Conservation (phyloP, 176 grass and related monocot genomes). For the Secale cereale region DNA sequence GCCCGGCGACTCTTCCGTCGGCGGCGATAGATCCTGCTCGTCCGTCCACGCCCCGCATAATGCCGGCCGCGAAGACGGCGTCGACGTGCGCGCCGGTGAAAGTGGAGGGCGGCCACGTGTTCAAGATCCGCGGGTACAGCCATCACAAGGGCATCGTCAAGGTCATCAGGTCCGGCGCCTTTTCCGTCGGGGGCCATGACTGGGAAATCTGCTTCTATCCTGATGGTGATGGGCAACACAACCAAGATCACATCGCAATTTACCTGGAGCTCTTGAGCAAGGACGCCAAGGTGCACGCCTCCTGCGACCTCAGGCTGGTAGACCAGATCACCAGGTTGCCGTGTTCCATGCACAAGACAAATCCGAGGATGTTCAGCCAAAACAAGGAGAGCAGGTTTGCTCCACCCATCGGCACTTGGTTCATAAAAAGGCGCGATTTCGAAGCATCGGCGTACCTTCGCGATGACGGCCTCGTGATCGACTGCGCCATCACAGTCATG, state of each 20-base stretch:
- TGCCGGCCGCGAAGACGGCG: background rate
- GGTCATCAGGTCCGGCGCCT: background rate
- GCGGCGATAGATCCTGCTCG: background rate
- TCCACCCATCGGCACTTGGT: background rate
- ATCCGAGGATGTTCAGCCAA: background rate
- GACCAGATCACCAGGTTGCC: background rate
- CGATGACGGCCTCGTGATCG: conserved; percentile 1
- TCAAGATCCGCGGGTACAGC: background rate
- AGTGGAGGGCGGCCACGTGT: background rate
- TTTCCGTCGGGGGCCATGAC: background rate
- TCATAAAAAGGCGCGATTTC: background rate
- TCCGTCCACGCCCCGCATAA: background rate
- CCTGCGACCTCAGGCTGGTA: background rate
- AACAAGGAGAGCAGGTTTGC: background rate
- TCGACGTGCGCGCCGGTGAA: background rate
- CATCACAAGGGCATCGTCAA: background rate
- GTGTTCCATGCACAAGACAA: background rate
- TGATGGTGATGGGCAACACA: background rate
- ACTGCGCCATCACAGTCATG: background rate
- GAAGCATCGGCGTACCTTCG: background rate
- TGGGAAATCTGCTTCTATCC: background rate
- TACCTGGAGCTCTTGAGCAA: background rate
- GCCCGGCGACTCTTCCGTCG: background rate
- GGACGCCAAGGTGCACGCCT: background rate
- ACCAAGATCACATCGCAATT: background rate